Conservation (phyloP, 2,329 filamentous ascomycete genomes). For the Xylaria sp. region DNA sequence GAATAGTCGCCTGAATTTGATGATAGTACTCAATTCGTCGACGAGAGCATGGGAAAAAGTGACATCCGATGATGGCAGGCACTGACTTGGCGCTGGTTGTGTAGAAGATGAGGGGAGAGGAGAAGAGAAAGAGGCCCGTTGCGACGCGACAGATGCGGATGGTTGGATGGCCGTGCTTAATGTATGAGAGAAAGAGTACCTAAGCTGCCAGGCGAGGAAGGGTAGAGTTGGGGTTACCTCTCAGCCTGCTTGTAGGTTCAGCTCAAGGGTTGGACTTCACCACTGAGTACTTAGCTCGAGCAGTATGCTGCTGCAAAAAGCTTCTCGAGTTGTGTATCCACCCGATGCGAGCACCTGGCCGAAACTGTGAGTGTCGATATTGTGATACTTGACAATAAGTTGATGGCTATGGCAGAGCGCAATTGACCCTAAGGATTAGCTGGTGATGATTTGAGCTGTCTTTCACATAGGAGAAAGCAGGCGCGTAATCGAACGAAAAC, state of each 20-base stretch:
- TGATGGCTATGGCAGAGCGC: not conserved
- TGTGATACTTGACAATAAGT: not conserved
- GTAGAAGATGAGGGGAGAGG: slow-evolving; percentile 24
- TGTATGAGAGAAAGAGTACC: slow-evolving; percentile 13
- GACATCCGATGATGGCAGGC: slow-evolving; percentile 2
- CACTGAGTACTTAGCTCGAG: not conserved
- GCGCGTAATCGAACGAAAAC: slow-evolving; percentile 32
- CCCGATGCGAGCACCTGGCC: slow-evolving; percentile 3
- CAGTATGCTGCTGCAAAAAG: not conserved
- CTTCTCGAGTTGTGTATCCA: slow-evolving; percentile 5
- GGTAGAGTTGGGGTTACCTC: slow-evolving; percentile 30
- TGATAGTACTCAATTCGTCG: slow-evolving; percentile 11
- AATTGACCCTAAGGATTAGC: not conserved
- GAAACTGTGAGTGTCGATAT: not conserved
- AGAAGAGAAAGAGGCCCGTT: slow-evolving; percentile 24
- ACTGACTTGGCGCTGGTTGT: slow-evolving; percentile 1
- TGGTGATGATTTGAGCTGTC: slow-evolving; percentile 11
- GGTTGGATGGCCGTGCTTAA: slow-evolving; percentile 38
- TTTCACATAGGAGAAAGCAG: not conserved
- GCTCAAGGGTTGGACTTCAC: not conserved
- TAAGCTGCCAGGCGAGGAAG: not conserved
- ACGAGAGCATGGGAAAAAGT: slow-evolving; percentile 11
- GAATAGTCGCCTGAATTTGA: not conserved
- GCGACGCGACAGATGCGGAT: slow-evolving; percentile 38
- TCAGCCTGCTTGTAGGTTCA: slow-evolving; percentile 32